Evolutionary conservation across 257 asterid genomes (phyloP), one percentile per base, ranked within the genome.

Genomic region (Asclepias syriaca): DNA sequence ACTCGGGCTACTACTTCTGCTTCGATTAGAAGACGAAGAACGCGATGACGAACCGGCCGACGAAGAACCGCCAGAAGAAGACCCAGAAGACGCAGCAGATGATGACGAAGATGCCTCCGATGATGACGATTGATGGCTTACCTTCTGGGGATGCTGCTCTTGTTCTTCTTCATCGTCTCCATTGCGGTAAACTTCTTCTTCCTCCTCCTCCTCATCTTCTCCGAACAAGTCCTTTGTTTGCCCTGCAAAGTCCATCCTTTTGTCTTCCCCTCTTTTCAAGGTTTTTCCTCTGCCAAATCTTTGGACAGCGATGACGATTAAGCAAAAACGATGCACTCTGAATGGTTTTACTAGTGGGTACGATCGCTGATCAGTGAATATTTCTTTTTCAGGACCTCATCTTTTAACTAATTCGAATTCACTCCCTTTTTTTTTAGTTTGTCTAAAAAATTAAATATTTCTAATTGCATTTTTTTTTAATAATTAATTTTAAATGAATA

Each of bases 151-250:
- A 63, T 75, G 83, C 43, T 76, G 81, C 21, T 67, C 80, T 68
- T 65, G 60, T 29, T 78, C 87, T 4, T 79, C 84, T 16, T 68
- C 81, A 2, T 76, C 87, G 22, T 72, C 84, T 64, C 83, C 78
- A 61, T 81, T 79, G 22, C 83, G 72, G 59, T 79, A 64, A 49
- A 60, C 68, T 65, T 77, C 74, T 71, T 24, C 77, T 67, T 73
- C 82, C 24, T 71, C 82, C 22, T 81, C 88, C 29, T 80, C 87
- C 3, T 87, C 90, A 46, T 82, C 86, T 58, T 83, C 93, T 40
- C 96, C 96, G 73, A 88, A 86, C 40, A 90, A 80, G 80, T 78
- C 80, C 66, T 80, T 75, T 45, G 90, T 81, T 80, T 87, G 92
- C 87, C 78, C 86, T 4, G 89, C 91, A 50, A 83, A 80, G 87